Percentiles rank a stretch among this genome's conserved stretches.
phyloP scores from a whole-genome alignment of 2,329 filamentous ascomycete genomes.

The Talaromyces pinophilus region DNA sequence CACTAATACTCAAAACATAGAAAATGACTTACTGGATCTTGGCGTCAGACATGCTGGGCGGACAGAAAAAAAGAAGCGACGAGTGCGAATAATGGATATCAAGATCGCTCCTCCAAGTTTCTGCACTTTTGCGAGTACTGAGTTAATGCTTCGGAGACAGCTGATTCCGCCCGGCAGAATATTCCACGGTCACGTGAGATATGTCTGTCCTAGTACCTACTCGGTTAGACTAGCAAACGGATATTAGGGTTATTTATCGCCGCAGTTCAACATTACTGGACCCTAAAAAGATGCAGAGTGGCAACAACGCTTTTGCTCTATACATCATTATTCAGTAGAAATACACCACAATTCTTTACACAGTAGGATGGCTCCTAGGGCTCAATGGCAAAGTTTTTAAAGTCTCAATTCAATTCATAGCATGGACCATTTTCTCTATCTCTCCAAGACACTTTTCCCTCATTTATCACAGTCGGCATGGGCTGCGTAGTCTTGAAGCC shows the following conservation, averaged over 20 bases:
- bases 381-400: neutral
- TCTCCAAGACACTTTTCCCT: too few species aligned
- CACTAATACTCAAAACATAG: slow-evolving; percentile 11
- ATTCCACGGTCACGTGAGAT: slow-evolving; percentile 28
- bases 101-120: neutral
- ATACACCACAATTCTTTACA: neutral
- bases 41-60: slow-evolving; percentile 60
- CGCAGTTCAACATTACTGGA: neutral
- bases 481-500: neutral
- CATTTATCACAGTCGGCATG: too few species aligned
- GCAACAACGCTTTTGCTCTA: neutral
- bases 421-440: neutral
- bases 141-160: slow-evolving; percentile 5
- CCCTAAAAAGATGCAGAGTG: neutral
- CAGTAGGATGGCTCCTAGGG: neutral
- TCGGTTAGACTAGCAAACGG: neutral
- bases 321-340: neutral
- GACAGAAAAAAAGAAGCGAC: slow-evolving; percentile 23
- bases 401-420: neutral
- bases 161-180: slow-evolving; percentile 23
- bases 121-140: slow-evolving; percentile 19
- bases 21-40: slow-evolving; percentile 67
- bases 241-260: neutral
- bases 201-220: neutral
- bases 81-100: neutral